Evolutionary conservation across 1,284 basidiomycete genomes (phyloP), one percentile per base, ranked within the genome.

Genomic region (Marasmius sp.): DNA sequence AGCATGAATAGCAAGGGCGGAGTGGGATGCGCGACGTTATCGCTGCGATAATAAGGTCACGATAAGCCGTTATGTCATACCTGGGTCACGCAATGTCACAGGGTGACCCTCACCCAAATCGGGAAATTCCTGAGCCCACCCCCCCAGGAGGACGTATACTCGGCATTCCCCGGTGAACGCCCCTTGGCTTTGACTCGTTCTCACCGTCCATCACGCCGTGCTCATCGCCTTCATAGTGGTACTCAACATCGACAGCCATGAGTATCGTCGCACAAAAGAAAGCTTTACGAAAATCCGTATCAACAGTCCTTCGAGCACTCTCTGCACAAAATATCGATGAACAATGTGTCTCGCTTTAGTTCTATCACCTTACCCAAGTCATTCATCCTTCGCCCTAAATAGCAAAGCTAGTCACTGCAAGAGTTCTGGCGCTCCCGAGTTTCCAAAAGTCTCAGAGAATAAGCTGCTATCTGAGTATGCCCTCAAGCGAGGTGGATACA

Each of bases 391-490:
- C 64, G 33, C 34, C 38, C 34, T 22, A 14, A 51, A 61, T 41
- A 92, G 91, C 90, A 20, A 77, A 77, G 63, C 78, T 78, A 49
- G 81, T 91, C 52, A 72, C 80, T 5, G 68, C 72, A 6, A 78
- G 76, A 62, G 74, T 90, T 43, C 66, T 86, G 38, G 72, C 80
- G 0, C 74, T 85, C 16, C 77, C 83, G 16, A 77, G 79, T 33
- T 89, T 91, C 68, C 73, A 77, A 48, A 69, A 69, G 45, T 80
- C 80, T 60, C 79, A 72, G 62, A 78, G 78, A 14, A 70, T 92
- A 36, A 86, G 88, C 75, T 93, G 91, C 72, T 93, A 89, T 71
- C 77, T 93, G 52, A 92, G 85, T 74, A 92, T 93, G 91, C 88
- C 89, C 12, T 71, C 80, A 10, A 88, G 81, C 9, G 91, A 93